These are phyloP conservation scores for Hyaloperonospora arabidopsidis DNA, from an alignment of 352 stramenopile species.

Conservation along the genomic window DNA sequence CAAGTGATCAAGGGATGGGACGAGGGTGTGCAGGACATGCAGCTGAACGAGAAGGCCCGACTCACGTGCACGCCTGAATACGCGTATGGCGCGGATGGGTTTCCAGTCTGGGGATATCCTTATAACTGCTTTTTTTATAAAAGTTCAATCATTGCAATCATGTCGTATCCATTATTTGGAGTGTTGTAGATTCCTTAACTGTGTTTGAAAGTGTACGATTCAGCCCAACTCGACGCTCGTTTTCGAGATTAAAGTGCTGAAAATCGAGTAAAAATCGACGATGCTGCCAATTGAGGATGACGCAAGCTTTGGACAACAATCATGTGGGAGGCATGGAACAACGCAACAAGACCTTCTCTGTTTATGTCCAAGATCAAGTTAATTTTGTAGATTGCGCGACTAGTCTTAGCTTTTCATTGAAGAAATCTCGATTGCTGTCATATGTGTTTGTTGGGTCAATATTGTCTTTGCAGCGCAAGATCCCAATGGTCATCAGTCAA, in stretches of 20 bases:
- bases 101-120: constrained; percentile 90
- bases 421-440: too few relatives aligned
- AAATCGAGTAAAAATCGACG: constrained; percentile 39
- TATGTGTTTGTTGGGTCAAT: too few relatives aligned
- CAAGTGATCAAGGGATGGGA: constrained; percentile 96
- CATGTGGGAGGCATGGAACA: too few relatives aligned
- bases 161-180: too few relatives aligned
- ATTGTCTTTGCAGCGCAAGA: too few relatives aligned
- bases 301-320: too few relatives aligned
- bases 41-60: constrained; percentile 84
- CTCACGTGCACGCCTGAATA: constrained; percentile 93
- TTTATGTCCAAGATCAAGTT: too few relatives aligned
- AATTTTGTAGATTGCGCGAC: too few relatives aligned
- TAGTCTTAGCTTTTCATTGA: too few relatives aligned
- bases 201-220: constrained; percentile 57
- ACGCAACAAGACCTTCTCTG: too few relatives aligned
- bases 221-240: constrained; percentile 87
- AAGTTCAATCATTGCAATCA: too few relatives aligned
- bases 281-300: not conserved
- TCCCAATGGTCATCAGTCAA: too few relatives aligned
- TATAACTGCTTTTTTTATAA: constrained; percentile 17
- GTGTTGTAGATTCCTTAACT: constrained; percentile 30
- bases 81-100: constrained; percentile 89
- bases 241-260: constrained; percentile 91
- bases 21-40: constrained; percentile 83